Evolutionary conservation across 352 stramenopile genomes (phyloP).

Genomic region (Discostella stelligera): DNA sequence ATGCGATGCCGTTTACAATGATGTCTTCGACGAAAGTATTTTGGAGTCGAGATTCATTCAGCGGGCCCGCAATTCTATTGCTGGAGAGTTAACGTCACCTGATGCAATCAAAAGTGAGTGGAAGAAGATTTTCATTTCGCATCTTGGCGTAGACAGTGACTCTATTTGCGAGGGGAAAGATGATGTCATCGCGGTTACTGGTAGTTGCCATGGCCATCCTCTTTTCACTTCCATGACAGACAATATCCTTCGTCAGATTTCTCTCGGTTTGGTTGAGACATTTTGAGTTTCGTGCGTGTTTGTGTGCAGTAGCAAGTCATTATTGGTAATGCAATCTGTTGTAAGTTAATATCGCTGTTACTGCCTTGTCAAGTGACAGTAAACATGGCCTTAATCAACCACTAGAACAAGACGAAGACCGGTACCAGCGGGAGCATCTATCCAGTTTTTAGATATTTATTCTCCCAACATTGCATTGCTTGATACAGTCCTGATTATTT

Average conservation of each 20-base stretch:
- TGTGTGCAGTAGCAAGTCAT: background rate
- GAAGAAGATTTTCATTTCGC: conserved; percentile 24
- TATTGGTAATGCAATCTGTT: background rate
- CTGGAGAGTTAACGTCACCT: background rate
- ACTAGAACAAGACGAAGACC: too few relatives aligned
- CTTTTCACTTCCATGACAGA: conserved; percentile 1
- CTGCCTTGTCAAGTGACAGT: too few relatives aligned
- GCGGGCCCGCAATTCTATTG: conserved; percentile 8
- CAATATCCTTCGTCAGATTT: conserved; percentile 6
- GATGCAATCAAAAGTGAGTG: conserved; percentile 21
- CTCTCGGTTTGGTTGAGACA: background rate
- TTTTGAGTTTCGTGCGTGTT: background rate
- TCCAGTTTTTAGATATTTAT: background rate
- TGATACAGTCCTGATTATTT: background rate
- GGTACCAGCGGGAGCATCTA: too few relatives aligned
- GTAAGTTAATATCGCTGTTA: too few relatives aligned
- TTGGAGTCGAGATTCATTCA: conserved; percentile 35
- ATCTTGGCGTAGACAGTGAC: background rate
- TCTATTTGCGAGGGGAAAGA: conserved; percentile 6
- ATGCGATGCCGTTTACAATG: conserved; percentile 40
- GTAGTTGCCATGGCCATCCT: background rate
- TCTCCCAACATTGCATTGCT: background rate
- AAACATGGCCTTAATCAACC: too few relatives aligned
- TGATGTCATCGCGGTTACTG: background rate
- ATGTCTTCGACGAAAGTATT: conserved; percentile 33